Evolutionary conservation across 192 early-diverging fungal species (phyloP).

Genomic region (Cladochytrium replicatum): DNA sequence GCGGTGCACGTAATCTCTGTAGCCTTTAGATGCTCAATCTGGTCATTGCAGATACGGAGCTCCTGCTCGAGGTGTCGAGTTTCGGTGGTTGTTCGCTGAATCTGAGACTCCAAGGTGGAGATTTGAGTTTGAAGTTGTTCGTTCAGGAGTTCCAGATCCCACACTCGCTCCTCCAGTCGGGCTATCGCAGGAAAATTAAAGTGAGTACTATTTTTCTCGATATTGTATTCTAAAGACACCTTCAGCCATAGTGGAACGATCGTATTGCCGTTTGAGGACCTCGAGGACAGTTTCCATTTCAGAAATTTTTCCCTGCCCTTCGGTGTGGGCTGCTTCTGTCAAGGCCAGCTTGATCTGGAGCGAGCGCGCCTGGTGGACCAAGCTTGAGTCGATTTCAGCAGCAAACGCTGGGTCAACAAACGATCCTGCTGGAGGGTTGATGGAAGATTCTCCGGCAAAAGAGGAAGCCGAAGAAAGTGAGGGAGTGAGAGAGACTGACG

Average conservation of each 20-base stretch:
- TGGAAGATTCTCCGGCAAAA: too few species aligned
- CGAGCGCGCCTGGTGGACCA: slow-evolving; percentile 14
- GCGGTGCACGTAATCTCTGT: slow-evolving; percentile 1
- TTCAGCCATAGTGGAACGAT: too few species aligned
- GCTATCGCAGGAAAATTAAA: slow-evolving; percentile 6
- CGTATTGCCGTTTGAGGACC: slow-evolving; percentile 10
- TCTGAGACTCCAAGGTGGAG: slow-evolving; percentile 13
- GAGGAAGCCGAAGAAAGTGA: too few species aligned
- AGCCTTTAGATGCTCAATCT: slow-evolving; percentile 10
- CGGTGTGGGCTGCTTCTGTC: slow-evolving; percentile 6
- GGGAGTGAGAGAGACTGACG: too few species aligned
- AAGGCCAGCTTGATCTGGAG: slow-evolving; percentile 14
- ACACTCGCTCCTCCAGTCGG: slow-evolving; percentile 25
- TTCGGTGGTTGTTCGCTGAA: background rate
- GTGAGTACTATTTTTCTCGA: too few species aligned
- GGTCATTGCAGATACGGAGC: slow-evolving; percentile 8
- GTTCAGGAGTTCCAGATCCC: slow-evolving; percentile 26
- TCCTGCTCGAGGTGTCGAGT: slow-evolving; percentile 12
- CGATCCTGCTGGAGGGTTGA: too few species aligned
- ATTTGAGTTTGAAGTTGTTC: slow-evolving; percentile 16
- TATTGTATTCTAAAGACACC: too few species aligned
- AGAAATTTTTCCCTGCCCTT: slow-evolving; percentile 12
- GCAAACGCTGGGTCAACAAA: slow-evolving; percentile 18
- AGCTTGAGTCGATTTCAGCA: slow-evolving; percentile 18
- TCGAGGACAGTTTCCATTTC: slow-evolving; percentile 13